Percentiles rank a stretch among this genome's conserved stretches.
These are phyloP conservation scores for Salvia rosmarinus DNA, from an alignment of 257 asterid species.

Conservation along the genomic window DNA sequence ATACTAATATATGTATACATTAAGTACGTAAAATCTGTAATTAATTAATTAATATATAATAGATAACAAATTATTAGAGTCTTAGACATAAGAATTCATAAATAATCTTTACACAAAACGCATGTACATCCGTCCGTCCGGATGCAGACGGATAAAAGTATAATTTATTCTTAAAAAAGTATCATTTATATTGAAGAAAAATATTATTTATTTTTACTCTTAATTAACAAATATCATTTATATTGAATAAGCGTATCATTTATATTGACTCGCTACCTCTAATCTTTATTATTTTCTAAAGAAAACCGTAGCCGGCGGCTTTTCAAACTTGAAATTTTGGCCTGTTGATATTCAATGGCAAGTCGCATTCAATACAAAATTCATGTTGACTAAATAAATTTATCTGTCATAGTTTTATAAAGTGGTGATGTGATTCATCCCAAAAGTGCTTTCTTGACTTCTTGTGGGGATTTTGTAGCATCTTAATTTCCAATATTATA, in stretches of 20 bases:
- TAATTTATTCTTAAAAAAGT: too few species aligned
- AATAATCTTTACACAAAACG: background rate
- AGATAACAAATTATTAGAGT: background rate
- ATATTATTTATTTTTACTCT: too few species aligned
- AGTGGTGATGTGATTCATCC: background rate
- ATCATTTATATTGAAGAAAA: too few species aligned
- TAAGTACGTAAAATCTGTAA: background rate
- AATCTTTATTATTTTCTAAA: background rate
- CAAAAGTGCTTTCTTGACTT: constrained; percentile 29
- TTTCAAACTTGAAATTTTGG: constrained; percentile 5
- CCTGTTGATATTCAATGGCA: constrained; percentile 29
- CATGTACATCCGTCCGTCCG: too few species aligned
- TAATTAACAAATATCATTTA: too few species aligned
- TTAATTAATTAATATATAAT: background rate
- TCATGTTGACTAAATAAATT: constrained; percentile 22
- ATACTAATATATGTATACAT: background rate
- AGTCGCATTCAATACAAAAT: constrained; percentile 7
- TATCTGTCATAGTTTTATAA: background rate
- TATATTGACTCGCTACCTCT: too few species aligned
- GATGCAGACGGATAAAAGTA: too few species aligned
- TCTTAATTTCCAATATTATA: background rate
- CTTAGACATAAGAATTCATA: background rate
- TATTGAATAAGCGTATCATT: too few species aligned
- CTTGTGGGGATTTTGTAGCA: constrained; percentile 9
- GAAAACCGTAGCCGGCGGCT: constrained; percentile 22